These are phyloP conservation scores for Castanopsis chinensis DNA, from an alignment of 306 rosid species.

Conservation along the genomic window DNA sequence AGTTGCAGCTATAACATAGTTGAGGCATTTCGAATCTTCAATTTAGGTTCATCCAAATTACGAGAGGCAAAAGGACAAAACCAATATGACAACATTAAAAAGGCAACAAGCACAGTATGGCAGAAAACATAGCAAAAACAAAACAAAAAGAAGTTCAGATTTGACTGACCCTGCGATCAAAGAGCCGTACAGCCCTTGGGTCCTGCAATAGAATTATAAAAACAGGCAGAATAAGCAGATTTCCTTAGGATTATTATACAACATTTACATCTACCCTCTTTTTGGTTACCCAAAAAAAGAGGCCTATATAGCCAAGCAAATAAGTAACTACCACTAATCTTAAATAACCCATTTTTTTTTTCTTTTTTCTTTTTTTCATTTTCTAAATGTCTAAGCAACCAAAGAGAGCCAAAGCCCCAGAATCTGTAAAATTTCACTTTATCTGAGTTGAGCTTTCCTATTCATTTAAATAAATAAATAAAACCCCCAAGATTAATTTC, in stretches of 20 bases:
- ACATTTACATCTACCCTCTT: not conserved
- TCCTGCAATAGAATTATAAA: conserved; percentile 52
- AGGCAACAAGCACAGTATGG: not conserved
- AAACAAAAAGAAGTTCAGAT: not conserved
- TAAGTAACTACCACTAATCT: not conserved
- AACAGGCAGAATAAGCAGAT: conserved; percentile 16
- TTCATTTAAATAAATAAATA: not conserved
- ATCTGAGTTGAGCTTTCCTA: not conserved
- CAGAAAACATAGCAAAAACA: not conserved
- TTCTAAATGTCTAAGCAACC: not conserved
- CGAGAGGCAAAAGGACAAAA: not conserved
- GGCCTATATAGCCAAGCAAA: not conserved
- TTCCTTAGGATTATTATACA: not conserved
- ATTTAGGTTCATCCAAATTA: not conserved
- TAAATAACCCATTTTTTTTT: not conserved
- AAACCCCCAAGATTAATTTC: not conserved
- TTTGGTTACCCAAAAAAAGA: not conserved
- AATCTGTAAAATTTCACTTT: not conserved
- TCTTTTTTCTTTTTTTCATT: not conserved
- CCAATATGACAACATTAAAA: not conserved
- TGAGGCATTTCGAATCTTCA: no score
- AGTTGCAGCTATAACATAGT: not conserved
- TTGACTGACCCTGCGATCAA: conserved; percentile 86
- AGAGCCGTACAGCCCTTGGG: conserved; percentile 81
- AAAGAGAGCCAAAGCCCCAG: not conserved